Evolutionary conservation across 257 asterid genomes (phyloP), one percentile per base, ranked within the genome.

Genomic region (Cynanchum wilfordii): DNA sequence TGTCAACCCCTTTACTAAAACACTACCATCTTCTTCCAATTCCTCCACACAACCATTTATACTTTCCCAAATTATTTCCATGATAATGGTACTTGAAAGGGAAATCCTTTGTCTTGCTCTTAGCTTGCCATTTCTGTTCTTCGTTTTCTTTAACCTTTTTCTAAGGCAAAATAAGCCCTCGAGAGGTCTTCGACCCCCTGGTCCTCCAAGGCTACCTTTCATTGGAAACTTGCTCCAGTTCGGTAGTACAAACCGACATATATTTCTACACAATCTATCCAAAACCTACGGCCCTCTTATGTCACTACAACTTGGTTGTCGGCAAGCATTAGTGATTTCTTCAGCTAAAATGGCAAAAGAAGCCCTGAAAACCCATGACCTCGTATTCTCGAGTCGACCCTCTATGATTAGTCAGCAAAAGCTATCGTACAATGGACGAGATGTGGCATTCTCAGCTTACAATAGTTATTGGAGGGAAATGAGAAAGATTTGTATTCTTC

Each of bases 171-270:
- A 7, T 20, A 62, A 62, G 17, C 0, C 7, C 12, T n/a, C 0
- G 3, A 59, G 29, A 15, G 3, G 15, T 25, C 4, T 1, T 8
- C 8, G 9, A 2, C 77, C 70, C 2, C 77, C 77, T 0, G 77
- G 77, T 27, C 77, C 77, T 62, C 62, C 49, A 60, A 70, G 70
- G 3, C 71, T 73, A 27, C 77, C 77, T 15, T 25, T 73, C 64
- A 73, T 73, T 25, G 70, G 70, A 25, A 72, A 72, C 40, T 45
- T 72, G 52, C 62, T 44, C 13, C 76, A 60, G 5, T 50, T 63
- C 20, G 52, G 50, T 19, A 10, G 25, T 7, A 13, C 42, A 24
- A 50, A 17, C 4, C 71, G 24, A 20, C 71, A 73, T 63, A 10
- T 42, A 33, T 73, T 4, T 42, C 58, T 73, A 1, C 1, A n/a